These are phyloP conservation scores for Colletotrichum sp. DNA, from an alignment of 2,329 filamentous ascomycete genomes.

Conservation along the genomic window DNA sequence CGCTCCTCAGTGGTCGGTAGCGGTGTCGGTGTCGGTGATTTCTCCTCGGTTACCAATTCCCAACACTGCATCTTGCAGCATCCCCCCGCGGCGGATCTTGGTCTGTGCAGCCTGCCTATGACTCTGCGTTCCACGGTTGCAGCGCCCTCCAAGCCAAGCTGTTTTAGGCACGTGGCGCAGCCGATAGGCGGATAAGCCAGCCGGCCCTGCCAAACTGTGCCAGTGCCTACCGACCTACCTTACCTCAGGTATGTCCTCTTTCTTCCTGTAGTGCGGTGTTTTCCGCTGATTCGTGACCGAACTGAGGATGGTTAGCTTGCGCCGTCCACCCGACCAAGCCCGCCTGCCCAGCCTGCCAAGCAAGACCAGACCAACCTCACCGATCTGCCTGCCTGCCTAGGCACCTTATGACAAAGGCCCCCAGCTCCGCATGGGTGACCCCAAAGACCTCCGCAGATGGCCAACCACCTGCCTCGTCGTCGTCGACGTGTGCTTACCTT, in stretches of 20 bases:
- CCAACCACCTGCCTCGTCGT: neutral
- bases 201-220: neutral
- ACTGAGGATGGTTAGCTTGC: neutral
- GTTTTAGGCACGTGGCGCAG: neutral
- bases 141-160: neutral
- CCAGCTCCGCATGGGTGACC: neutral
- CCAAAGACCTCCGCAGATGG: neutral
- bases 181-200: slow-evolving; percentile 10
- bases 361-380: neutral
- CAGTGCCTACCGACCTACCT: neutral
- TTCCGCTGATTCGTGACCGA: neutral
- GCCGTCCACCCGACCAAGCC: neutral
- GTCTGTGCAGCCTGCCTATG: neutral
- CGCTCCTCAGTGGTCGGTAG: neutral
- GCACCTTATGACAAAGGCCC: neutral
- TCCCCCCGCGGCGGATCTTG: neutral
- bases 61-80: neutral
- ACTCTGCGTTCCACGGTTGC: neutral
- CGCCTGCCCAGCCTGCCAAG: neutral
- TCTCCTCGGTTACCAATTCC: neutral
- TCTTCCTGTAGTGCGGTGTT: neutral
- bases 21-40: neutral
- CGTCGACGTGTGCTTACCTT: neutral
- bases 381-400: neutral
- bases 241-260: neutral